Percentiles rank a stretch among this genome's conserved stretches.
These are phyloP conservation scores for Lactarius tabidus DNA, from an alignment of 768 basidiomycete species.

Conservation along the genomic window DNA sequence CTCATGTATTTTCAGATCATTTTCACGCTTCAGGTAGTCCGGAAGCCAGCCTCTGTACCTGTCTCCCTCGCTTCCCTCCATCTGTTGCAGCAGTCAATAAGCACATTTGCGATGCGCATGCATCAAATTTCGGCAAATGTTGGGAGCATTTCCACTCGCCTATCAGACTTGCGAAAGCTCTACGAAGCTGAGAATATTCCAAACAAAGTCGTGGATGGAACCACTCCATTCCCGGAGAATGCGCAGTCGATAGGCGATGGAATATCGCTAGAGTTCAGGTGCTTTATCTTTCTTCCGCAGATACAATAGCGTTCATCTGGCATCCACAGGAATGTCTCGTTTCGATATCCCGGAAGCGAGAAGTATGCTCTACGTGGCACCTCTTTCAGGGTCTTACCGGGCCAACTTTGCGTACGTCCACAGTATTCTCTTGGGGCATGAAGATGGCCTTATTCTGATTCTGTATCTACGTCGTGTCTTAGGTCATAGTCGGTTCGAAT, in stretches of 20 bases:
- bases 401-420: slow-evolving; percentile 66
- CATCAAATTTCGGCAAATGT: slow-evolving; percentile 51
- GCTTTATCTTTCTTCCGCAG: slow-evolving; percentile 24
- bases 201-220: slow-evolving; percentile 58
- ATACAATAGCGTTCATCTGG: slow-evolving; percentile 24
- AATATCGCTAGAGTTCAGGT: slow-evolving; percentile 64
- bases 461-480: neutral
- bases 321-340: slow-evolving; percentile 58
- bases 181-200: slow-evolving; percentile 60
- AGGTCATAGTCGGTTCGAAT: slow-evolving; percentile 77
- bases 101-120: slow-evolving; percentile 46
- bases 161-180: slow-evolving; percentile 52
- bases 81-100: slow-evolving; percentile 51
- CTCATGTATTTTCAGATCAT: slow-evolving; percentile 15
- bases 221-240: slow-evolving; percentile 35
- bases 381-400: slow-evolving; percentile 65
- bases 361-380: slow-evolving; percentile 53
- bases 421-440: neutral
- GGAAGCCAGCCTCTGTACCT: slow-evolving; percentile 24
- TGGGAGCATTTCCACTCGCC: slow-evolving; percentile 49
- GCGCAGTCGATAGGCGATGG: slow-evolving; percentile 18
- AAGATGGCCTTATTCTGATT: neutral
- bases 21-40: slow-evolving; percentile 25
- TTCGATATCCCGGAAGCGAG: slow-evolving; percentile 56
- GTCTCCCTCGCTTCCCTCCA: slow-evolving; percentile 35